Base-by-base conservation (phyloP, 1,139 yeast genomes). In the Blastobotrys ciferrii region DNA sequence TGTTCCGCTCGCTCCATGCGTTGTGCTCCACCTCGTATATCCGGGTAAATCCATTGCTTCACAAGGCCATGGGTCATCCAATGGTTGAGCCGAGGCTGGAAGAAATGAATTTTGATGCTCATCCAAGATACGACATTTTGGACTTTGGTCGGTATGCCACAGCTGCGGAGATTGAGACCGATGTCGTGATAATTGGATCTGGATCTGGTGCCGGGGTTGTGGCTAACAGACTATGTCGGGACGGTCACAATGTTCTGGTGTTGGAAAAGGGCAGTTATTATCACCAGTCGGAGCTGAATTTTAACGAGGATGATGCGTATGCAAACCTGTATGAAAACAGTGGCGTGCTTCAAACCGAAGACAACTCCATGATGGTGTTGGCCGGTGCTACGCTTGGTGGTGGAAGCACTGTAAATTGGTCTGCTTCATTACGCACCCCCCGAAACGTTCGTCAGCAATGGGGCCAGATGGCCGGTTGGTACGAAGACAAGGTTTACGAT, bases 341-440 rank as follows among this genome's bases (percentile, higher is more conserved):
- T 1, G 82, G 81, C 3, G 53, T 63, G 1, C 47, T 74, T 13
- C 57, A 72, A 7, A 51, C 61, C 2, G 67, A 67, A 44, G 77
- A 73, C 52, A 74, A 70, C 18, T 49, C 59, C 44, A 47, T 74
- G 33, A 60, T 70, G 23, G 55, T 78, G 2, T 62, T 78, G 45
- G 82, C 84, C 0, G 84, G 84, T 1, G 58, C 81, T 1, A 77
- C 80, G 1, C 75, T 80, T 53, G 84, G 84, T 6, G 84, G 84
- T 9, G 84, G 84, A 2, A 68, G 80, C 4, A 78, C 84, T 3
- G 76, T 80, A 43, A 80, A 80, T 62, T 80, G 84, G 84, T 74
- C 79, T n/a, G 83, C 84, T 9, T 71, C 78, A 54, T 60, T 80
- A 51, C 72, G 68, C 48, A 76, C 84, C 0, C 81, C 81, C 1